Percentiles rank a stretch among this genome's conserved stretches.
phyloP scores from a whole-genome alignment of 306 rosid genomes.

The Oxytropis ochrocephala region DNA sequence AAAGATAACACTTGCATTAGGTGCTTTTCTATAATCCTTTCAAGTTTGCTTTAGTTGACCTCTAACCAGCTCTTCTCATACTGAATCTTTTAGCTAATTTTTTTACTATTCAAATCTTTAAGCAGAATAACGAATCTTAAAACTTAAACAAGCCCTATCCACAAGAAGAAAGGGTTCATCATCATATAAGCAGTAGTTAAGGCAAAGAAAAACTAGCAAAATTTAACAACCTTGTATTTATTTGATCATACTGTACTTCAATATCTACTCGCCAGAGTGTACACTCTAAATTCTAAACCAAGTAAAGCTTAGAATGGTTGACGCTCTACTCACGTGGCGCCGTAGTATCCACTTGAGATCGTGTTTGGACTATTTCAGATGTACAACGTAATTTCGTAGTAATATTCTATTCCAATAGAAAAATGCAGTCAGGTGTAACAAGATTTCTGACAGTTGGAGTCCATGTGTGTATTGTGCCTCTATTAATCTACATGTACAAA shows the following conservation, averaged over 20 bases:
- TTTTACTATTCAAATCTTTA: not conserved
- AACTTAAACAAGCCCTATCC: constrained; percentile 8
- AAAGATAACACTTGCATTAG: not conserved
- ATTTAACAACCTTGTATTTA: not conserved
- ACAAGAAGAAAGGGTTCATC: not conserved
- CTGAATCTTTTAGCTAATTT: constrained; percentile 12
- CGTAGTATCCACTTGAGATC: too few relatives aligned
- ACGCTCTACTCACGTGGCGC: too few relatives aligned
- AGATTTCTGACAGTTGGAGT: not conserved
- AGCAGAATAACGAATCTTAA: not conserved
- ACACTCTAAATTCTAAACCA: too few relatives aligned
- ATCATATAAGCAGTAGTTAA: not conserved
- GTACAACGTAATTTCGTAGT: too few relatives aligned
- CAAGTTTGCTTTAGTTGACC: constrained; percentile 21
- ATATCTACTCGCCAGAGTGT: not conserved
- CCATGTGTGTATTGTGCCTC: not conserved
- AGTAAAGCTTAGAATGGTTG: too few relatives aligned
- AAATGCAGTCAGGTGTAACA: not conserved
- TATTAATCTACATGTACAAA: not conserved
- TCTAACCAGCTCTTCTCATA: constrained; percentile 9
- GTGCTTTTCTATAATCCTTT: constrained; percentile 21
- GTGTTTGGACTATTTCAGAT: too few relatives aligned
- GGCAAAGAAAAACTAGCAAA: not conserved
- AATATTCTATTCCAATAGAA: too few relatives aligned
- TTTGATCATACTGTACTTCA: not conserved